Evolutionary conservation across 495 filamentous ascomycete species (phyloP), one percentile per base, ranked within the genome.

Genomic region (Clavariopsis aquatica): DNA sequence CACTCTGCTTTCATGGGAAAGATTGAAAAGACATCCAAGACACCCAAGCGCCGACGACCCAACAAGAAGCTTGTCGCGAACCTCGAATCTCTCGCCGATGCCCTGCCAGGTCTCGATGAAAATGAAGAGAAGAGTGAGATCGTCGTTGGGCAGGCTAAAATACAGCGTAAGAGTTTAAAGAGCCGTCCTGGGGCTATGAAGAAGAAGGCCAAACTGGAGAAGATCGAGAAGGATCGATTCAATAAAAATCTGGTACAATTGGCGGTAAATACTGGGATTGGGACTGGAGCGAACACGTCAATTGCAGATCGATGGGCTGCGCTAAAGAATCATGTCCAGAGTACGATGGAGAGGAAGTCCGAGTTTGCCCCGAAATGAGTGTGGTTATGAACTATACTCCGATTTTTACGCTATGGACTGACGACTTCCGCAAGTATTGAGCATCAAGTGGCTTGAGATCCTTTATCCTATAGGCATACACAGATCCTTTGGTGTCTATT

Each of bases 171-270:
- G 77, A 90, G 85, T 49, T 68, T 98, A 58, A 87, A 82, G 71
- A 84, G 81, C 55, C 76, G 87, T 53, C 90, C 89, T 0, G 93
- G 93, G 0, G 90, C 91, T 15, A 79, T 90, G 79, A 96, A 92
- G 82, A 81, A 84, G 68, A 92, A 88, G 77, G 90, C 92, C 74
- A 85, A 83, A 74, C 43, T 96, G 27, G 88, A 95, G 54, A 83
- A 78, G 74, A 75, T 80, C 66, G 93, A 98, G 81, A 85, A 88
- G 72, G 85, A 91, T 75, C 80, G 93, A 61, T 96, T 96, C 71
- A 85, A 83, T 60, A 82, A 79, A 76, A 96, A 92, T 75, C 77
- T 98, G 81, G 92, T 89, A 41, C 57, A 71, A 60, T 80, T 85
- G 76, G 68, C 83, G 61, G 81, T 36, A 9, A 52, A 53, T 23